Evolutionary conservation across 2,329 filamentous ascomycete species (phyloP).

Genomic region (Fusarium setosum): DNA sequence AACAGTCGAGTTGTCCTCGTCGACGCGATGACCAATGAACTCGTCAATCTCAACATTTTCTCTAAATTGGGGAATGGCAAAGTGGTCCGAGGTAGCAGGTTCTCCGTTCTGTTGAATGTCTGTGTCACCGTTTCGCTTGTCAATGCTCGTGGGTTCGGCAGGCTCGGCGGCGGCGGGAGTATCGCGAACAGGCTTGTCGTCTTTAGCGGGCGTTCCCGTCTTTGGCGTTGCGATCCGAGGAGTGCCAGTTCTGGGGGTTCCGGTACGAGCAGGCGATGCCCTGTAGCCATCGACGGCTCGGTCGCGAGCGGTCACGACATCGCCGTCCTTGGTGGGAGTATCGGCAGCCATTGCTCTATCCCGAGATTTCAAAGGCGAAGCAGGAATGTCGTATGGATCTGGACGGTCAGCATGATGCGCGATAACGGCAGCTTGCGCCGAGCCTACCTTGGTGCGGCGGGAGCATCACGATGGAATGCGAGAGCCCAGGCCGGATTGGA

Average conservation of each 20-base stretch:
- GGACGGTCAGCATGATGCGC: conserved; percentile 9
- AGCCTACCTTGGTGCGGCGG: conserved; percentile 26
- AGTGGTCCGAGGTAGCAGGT: background rate
- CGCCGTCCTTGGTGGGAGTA: conserved; percentile 28
- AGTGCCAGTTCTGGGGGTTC: conserved; percentile 12
- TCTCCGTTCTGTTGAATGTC: conserved; percentile 22
- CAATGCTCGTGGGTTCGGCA: background rate
- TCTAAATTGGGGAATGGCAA: conserved; percentile 8
- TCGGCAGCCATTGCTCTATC: conserved; percentile 18
- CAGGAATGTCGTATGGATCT: conserved; percentile 42
- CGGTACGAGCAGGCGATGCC: conserved; percentile 24
- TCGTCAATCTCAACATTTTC: conserved; percentile 39
- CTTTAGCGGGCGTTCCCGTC: conserved; percentile 15
- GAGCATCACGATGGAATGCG: conserved; percentile 12
- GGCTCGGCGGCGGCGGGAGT: background rate
- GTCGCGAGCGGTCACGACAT: conserved; percentile 26
- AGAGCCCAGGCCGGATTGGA: background rate
- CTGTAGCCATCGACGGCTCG: conserved; percentile 14
- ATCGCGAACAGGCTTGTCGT: conserved; percentile 6
- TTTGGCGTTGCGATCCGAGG: conserved; percentile 12
- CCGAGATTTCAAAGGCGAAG: conserved; percentile 27
- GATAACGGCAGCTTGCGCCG: background rate
- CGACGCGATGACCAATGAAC: conserved; percentile 36
- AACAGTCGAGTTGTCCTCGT: conserved; percentile 36
- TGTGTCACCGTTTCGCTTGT: conserved; percentile 15